Evolutionary conservation across 371 early-diverging fungal species (phyloP), one percentile per base, ranked within the genome.

Genomic region (Smittium culicis): DNA sequence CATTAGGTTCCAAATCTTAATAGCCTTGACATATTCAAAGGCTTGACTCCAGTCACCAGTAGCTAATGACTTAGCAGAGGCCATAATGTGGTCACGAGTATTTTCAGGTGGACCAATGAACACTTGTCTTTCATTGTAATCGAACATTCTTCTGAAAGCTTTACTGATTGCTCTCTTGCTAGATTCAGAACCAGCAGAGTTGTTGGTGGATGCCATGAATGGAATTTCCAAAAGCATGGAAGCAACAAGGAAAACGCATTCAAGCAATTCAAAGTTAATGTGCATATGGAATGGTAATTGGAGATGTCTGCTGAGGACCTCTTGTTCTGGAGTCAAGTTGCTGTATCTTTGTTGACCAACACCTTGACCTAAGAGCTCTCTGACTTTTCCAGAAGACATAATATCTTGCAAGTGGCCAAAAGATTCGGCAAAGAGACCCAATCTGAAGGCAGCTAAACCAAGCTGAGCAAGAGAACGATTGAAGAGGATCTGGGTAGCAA

Each of bases 261-360:
- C 99, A 56, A 98, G 78, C 31, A 98, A 85, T 77, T 98, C 99
- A 70, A 96, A 79, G 82, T 96, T 95, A 80, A 98, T 93, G 82
- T 94, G 95, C 92, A 96, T 92, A 81, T 96, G 96, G 91, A 96
- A 95, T 29, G 97, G 98, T 71, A 98, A 82, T 82, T 91, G 94
- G 63, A 95, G 85, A 79, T 87, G 89, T 74, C 91, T 90, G 74
- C 94, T 94, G 33, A 89, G 79, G 72, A 87, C 86, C 74, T 96
- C 97, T 73, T 90, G 86, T 72, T 93, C 95, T 2, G 91, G 84
- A 17, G 88, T 85, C 68, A 85, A 80, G 64, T 82, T 71, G 54
- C 81, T 81, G 73, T 84, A 86, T 64, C 87, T 83, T 77, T 86
- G 88, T 65, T 82, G 76, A 70, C 87, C 86, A 54, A 92, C 76